These are phyloP conservation scores for Cutaneotrichosporon sp. DNA, from an alignment of 1,284 basidiomycete genomes.

Conservation along the genomic window DNA sequence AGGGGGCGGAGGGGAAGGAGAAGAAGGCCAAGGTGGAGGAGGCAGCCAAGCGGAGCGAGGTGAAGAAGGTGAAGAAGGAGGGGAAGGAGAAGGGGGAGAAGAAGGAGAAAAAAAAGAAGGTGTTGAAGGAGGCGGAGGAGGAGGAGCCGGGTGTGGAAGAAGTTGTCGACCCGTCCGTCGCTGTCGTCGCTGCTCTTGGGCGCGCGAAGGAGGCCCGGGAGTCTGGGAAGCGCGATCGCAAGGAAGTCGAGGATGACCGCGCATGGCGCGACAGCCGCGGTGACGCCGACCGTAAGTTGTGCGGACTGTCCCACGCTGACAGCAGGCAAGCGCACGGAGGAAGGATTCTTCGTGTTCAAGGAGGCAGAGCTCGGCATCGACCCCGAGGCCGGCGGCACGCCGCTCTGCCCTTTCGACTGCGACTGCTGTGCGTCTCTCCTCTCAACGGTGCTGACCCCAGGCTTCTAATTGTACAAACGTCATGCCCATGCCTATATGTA, in stretches of 20 bases:
- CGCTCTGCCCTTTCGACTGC: slow-evolving; percentile 70
- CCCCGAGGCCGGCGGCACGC: slow-evolving; percentile 70
- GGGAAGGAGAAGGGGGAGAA: background rate
- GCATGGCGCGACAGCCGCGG: slow-evolving; percentile 77
- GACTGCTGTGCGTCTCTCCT: slow-evolving; percentile 68
- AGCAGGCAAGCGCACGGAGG: slow-evolving; percentile 75
- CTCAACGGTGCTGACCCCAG: slow-evolving; percentile 38
- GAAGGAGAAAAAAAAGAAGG: too few species aligned
- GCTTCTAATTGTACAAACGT: slow-evolving; percentile 53
- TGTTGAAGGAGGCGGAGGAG: slow-evolving; percentile 1
- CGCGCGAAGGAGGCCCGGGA: slow-evolving; percentile 15
- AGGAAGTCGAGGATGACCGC: slow-evolving; percentile 56
- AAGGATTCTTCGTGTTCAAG: slow-evolving; percentile 81
- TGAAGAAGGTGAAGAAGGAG: slow-evolving; percentile 14
- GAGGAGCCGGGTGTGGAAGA: slow-evolving; percentile 28
- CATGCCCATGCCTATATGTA: slow-evolving; percentile 11
- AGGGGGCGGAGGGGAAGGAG: slow-evolving; percentile 15
- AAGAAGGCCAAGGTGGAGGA: slow-evolving; percentile 7
- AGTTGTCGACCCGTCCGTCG: slow-evolving; percentile 35
- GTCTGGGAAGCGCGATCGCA: slow-evolving; percentile 25
- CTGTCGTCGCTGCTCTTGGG: slow-evolving; percentile 15
- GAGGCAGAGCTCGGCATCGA: slow-evolving; percentile 80
- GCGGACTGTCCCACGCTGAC: slow-evolving; percentile 12
- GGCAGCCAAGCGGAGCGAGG: too few species aligned
- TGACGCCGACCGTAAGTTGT: slow-evolving; percentile 65